These are phyloP conservation scores for Solanum paucissectum DNA, from an alignment of 257 asterid genomes.

Conservation along the genomic window DNA sequence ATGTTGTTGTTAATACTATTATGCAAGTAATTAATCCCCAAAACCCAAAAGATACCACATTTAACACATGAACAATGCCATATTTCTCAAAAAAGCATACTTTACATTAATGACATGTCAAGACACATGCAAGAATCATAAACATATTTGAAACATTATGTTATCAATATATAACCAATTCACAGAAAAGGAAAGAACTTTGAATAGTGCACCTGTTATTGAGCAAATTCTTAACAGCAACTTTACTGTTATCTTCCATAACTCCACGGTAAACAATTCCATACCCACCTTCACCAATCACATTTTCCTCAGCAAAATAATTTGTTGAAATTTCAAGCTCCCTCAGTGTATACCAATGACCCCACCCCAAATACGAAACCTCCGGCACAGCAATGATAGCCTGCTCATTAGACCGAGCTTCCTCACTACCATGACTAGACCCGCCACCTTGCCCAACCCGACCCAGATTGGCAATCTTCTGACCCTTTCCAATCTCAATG, in stretches of 20 bases:
- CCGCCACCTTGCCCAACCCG: slow-evolving; percentile 30
- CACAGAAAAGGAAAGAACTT: background rate
- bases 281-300: slow-evolving; percentile 94
- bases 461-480: slow-evolving; percentile 38
- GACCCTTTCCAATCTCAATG: slow-evolving; percentile 53
- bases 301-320: slow-evolving; percentile 66
- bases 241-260: slow-evolving; percentile 39
- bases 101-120: background rate
- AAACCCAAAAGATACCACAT: background rate
- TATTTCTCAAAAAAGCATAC: background rate
- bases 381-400: slow-evolving; percentile 44
- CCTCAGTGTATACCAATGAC: slow-evolving; percentile 86
- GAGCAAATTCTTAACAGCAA: slow-evolving; percentile 87
- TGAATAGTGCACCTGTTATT: slow-evolving; percentile 52
- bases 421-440: slow-evolving; percentile 49
- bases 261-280: slow-evolving; percentile 80
- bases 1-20: background rate
- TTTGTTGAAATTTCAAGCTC: slow-evolving; percentile 71
- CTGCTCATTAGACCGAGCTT: slow-evolving; percentile 30
- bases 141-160: background rate
- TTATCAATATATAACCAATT: background rate
- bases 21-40: background rate
- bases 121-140: background rate
- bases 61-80: background rate
- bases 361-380: slow-evolving; percentile 97